Conservation (phyloP, 2,329 filamentous ascomycete genomes). For the Elsinoe ampelina region DNA sequence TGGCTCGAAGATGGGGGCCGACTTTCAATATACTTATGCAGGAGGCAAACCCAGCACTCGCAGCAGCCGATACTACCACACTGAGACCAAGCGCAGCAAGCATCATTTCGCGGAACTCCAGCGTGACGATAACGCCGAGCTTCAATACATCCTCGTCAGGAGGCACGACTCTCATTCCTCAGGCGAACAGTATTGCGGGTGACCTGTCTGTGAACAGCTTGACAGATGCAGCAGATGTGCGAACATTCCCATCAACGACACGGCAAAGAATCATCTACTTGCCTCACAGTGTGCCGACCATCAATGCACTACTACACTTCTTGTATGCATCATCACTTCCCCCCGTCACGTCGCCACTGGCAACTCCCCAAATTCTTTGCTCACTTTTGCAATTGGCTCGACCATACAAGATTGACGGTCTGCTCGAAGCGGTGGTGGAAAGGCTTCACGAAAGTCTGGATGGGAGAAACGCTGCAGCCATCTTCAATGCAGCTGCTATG, state of each 20-base stretch:
- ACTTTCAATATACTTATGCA: slow-evolving; percentile 89
- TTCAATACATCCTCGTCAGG: slow-evolving; percentile 41
- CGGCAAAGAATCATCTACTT: slow-evolving; percentile 83
- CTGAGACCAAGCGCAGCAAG: slow-evolving; percentile 50
- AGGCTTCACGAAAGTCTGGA: slow-evolving; percentile 82
- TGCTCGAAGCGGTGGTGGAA: slow-evolving; percentile 87
- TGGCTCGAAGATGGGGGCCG: slow-evolving; percentile 83
- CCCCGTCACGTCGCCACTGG: slow-evolving; percentile 62
- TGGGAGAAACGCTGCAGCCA: slow-evolving; percentile 85
- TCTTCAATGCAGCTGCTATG: slow-evolving; percentile 98
- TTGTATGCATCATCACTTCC: slow-evolving; percentile 89
- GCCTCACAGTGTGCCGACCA: slow-evolving; percentile 80
- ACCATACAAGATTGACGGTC: slow-evolving; percentile 84
- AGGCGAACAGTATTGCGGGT: slow-evolving; percentile 15
- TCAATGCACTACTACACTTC: slow-evolving; percentile 84
- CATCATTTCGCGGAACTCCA: slow-evolving; percentile 63
- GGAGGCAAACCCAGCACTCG: slow-evolving; percentile 60
- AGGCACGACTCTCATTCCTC: slow-evolving; percentile 32
- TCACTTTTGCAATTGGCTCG: slow-evolving; percentile 87
- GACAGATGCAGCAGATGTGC: slow-evolving; percentile 42
- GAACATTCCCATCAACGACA: slow-evolving; percentile 46
- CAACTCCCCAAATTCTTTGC: slow-evolving; percentile 90
- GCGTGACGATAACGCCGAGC: slow-evolving; percentile 71
- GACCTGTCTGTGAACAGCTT: slow-evolving; percentile 41
- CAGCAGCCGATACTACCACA: slow-evolving; percentile 65